Evolutionary conservation across 2,329 filamentous ascomycete genomes (phyloP).

Genomic region (Colletotrichum sp.): DNA sequence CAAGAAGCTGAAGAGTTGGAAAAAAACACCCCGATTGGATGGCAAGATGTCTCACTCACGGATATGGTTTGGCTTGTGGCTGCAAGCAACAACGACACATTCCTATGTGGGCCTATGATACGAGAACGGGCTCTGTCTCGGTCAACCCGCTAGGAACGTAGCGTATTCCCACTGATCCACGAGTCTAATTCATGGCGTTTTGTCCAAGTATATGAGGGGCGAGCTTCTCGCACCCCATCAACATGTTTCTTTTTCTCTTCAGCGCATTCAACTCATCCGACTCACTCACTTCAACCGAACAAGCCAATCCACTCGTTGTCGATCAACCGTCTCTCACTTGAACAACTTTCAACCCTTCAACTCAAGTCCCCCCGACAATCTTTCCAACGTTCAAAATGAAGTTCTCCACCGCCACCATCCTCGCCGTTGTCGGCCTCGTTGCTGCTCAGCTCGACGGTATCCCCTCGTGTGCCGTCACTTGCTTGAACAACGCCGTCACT

Average conservation of each 20-base stretch:
- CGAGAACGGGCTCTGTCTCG: not conserved
- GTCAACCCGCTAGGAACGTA: not conserved
- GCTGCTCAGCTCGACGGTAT: conserved; percentile 13
- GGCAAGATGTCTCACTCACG: not conserved
- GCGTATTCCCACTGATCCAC: not conserved
- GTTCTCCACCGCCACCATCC: conserved; percentile 8
- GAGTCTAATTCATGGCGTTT: not conserved
- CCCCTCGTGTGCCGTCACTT: not conserved
- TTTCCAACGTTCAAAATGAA: conserved; percentile 10
- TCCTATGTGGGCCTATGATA: not conserved
- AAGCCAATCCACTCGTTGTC: not conserved
- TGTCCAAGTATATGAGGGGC: conserved; percentile 1
- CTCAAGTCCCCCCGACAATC: not conserved
- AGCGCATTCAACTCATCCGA: not conserved
- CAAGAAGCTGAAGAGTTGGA: not conserved
- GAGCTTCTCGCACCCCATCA: not conserved
- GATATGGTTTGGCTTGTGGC: not conserved
- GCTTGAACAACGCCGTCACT: conserved; percentile 7
- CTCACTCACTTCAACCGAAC: conserved; percentile 1
- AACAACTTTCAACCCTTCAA: not conserved
- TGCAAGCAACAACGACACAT: conserved; percentile 11
- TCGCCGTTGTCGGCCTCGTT: conserved; percentile 16
- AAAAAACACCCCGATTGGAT: not conserved
- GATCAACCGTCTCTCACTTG: not conserved
- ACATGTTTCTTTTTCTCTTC: not conserved